Conservation (phyloP, 768 basidiomycete genomes). For the Dentipellis sp. region DNA sequence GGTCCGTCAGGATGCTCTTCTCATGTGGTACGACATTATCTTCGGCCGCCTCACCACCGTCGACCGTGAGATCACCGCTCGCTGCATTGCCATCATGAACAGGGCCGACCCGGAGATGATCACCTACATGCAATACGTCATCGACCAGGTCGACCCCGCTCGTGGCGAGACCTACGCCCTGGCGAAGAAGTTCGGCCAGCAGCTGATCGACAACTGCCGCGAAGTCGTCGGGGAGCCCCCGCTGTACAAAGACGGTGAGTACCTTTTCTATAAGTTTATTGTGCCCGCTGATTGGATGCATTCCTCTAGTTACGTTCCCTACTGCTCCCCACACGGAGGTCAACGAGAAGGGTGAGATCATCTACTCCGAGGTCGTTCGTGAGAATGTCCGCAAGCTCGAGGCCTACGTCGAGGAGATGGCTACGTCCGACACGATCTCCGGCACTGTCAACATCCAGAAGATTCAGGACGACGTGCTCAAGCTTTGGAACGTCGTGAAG, state of each 20-base stretch:
- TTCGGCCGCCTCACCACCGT: constrained; percentile 90
- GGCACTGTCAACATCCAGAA: constrained; percentile 89
- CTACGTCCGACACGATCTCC: constrained; percentile 82
- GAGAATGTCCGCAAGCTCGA: constrained; percentile 96
- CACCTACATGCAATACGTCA: constrained; percentile 93
- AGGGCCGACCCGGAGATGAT: constrained; percentile 89
- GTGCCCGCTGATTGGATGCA: not conserved
- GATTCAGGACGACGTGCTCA: constrained; percentile 93
- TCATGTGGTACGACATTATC: constrained; percentile 99
- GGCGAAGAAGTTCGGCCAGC: constrained; percentile 96
- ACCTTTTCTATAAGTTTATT: not conserved
- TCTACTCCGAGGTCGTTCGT: constrained; percentile 91
- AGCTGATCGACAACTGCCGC: constrained; percentile 87
- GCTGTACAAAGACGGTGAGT: constrained; percentile 89
- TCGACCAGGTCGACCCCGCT: constrained; percentile 70
- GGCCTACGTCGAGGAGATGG: constrained; percentile 98
- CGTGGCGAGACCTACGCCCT: constrained; percentile 88
- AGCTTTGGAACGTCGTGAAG: constrained; percentile 96
- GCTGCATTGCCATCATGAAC: constrained; percentile 96
- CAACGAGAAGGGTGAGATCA: constrained; percentile 86
- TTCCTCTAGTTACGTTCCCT: constrained; percentile 80
- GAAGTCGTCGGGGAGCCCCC: constrained; percentile 81
- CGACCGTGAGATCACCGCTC: constrained; percentile 92
- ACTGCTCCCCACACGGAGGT: constrained; percentile 96
- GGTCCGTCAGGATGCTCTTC: constrained; percentile 92